Evolutionary conservation across 768 basidiomycete species (phyloP).

Genomic region (Phylloporus arenicola): DNA sequence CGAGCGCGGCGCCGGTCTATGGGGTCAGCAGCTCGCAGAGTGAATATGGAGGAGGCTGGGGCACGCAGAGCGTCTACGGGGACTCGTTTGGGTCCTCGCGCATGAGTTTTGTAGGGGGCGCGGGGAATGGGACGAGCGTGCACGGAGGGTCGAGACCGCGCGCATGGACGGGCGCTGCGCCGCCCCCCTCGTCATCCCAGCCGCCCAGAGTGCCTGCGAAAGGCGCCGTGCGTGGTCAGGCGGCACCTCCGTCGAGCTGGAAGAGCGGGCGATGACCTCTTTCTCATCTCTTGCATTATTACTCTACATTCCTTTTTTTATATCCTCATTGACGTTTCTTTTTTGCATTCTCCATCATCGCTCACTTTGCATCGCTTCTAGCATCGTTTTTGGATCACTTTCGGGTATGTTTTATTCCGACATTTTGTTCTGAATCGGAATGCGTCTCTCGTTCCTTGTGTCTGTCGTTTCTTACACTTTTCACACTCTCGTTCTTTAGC

Average conservation of each 20-base stretch:
- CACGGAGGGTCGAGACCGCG: constrained; percentile 26
- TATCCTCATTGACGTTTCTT: constrained; percentile 5
- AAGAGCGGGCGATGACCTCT: constrained; percentile 29
- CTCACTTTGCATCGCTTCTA: not conserved
- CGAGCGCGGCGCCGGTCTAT: constrained; percentile 50
- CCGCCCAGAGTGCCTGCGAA: constrained; percentile 13
- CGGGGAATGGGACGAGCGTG: constrained; percentile 14
- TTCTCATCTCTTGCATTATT: not conserved
- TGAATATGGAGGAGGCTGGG: constrained; percentile 57
- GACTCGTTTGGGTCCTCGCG: constrained; percentile 46
- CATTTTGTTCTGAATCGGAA: not conserved
- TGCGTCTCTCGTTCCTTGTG: not conserved
- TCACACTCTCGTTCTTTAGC: not conserved
- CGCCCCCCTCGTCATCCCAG: constrained; percentile 13
- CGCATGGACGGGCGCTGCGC: constrained; percentile 28
- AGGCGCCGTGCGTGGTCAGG: constrained; percentile 23
- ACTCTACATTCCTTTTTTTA: constrained; percentile 3
- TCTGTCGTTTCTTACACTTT: not conserved
- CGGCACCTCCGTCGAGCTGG: constrained; percentile 63
- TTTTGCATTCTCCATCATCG: not conserved
- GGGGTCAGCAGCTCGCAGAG: constrained; percentile 51
- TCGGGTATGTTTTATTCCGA: not conserved
- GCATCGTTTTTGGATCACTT: not conserved
- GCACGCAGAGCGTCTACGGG: constrained; percentile 66
- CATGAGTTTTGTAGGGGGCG: not conserved